Conservation (phyloP, 2,329 filamentous ascomycete species). For the Alternaria angustiovoidea region DNA sequence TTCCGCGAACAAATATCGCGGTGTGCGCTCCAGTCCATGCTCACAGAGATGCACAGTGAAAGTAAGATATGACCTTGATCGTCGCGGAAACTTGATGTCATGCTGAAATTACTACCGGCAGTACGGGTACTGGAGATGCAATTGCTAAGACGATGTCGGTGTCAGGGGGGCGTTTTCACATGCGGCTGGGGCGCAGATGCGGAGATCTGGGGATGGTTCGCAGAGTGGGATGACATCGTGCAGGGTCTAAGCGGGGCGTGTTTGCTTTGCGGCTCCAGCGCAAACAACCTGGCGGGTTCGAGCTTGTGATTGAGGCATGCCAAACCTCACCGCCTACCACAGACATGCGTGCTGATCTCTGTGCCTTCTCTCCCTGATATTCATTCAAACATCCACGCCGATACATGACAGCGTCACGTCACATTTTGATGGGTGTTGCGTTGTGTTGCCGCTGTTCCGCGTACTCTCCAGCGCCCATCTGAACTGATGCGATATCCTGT, state of each 20-base stretch:
- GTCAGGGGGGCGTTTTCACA: background rate
- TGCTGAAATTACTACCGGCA: background rate
- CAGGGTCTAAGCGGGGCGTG: conserved; percentile 4
- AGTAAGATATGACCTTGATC: background rate
- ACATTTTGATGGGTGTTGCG: background rate
- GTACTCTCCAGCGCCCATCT: background rate
- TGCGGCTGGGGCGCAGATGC: background rate
- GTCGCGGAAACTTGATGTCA: background rate
- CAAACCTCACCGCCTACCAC: background rate
- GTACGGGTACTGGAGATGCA: background rate
- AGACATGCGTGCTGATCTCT: background rate
- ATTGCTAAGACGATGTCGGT: background rate
- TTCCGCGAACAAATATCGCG: background rate
- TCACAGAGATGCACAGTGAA: background rate
- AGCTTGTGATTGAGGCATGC: background rate
- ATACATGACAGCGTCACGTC: background rate
- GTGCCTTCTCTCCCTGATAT: background rate
- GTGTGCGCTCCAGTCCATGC: background rate
- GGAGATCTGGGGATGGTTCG: background rate
- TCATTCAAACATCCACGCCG: background rate
- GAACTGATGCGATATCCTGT: background rate
- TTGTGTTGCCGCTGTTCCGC: background rate
- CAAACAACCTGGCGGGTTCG: background rate
- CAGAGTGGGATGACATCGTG: background rate
- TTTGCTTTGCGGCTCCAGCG: conserved; percentile 10